A percentile compares a stretch with the other conserved stretches of the same genome.
Conservation (phyloP, 164 flowering plant species). For the Liriodendron chinense region DNA sequence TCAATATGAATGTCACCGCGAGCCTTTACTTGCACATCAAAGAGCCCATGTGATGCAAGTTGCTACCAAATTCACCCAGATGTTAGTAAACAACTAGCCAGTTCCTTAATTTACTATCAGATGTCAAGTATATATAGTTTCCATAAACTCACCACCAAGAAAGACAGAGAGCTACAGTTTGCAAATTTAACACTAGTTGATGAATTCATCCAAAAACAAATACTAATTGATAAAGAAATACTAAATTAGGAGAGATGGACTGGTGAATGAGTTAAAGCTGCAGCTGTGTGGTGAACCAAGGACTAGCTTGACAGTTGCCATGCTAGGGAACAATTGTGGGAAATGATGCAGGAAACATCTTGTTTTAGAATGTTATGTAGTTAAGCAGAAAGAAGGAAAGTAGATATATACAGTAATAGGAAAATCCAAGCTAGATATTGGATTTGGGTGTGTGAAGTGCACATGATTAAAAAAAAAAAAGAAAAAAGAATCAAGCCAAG, state of each 20-base stretch:
- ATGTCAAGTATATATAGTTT: not conserved
- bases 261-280: too few relatives aligned
- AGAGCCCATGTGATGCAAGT: constrained; percentile 96
- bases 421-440: too few relatives aligned
- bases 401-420: too few relatives aligned
- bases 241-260: not conserved
- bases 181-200: not conserved
- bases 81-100: not conserved
- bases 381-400: too few relatives aligned
- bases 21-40: constrained; percentile 88
- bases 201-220: not conserved
- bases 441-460: too few relatives aligned
- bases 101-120: not conserved
- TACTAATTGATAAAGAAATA: not conserved
- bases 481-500: too few relatives aligned
- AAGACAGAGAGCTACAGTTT: not conserved
- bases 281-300: too few relatives aligned
- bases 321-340: too few relatives aligned
- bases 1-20: constrained; percentile 91
- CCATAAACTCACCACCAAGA: not conserved
- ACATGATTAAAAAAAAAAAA: too few relatives aligned
- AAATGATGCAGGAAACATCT: too few relatives aligned
- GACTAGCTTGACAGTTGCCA: too few relatives aligned
- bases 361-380: too few relatives aligned
- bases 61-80: constrained; percentile 46